Conservation (phyloP, 192 early-diverging fungal species). For the Linnemannia hyalina region DNA sequence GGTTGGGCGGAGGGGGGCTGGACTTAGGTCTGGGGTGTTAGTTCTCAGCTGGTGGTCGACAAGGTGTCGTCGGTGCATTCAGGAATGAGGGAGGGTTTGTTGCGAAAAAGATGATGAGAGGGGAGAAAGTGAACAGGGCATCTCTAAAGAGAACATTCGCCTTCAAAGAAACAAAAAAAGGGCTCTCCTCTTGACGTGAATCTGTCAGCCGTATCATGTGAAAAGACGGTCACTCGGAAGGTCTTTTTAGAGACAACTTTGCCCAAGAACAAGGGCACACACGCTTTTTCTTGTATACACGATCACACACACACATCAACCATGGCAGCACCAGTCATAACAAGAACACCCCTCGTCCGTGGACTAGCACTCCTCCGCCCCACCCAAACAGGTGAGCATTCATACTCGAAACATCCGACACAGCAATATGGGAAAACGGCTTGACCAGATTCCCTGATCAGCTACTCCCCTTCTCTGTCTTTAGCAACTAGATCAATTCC, state of each 20-base stretch:
- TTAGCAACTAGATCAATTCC: not conserved
- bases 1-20: not conserved
- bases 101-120: not conserved
- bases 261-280: not conserved
- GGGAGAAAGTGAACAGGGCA: not conserved
- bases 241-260: not conserved
- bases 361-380: not conserved
- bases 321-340: not conserved
- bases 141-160: not conserved
- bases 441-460: not conserved
- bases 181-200: not conserved
- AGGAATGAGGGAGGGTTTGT: not conserved
- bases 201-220: not conserved
- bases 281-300: not conserved
- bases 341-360: not conserved
- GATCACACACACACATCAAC: not conserved
- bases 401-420: not conserved
- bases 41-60: constrained; percentile 15
- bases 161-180: not conserved
- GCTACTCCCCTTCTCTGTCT: not conserved
- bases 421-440: not conserved
- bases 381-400: not conserved
- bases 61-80: constrained; percentile 17
- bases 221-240: constrained; percentile 4
- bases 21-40: not conserved